Percentiles rank a stretch among this genome's conserved stretches.
phyloP scores from a whole-genome alignment of 2,329 filamentous ascomycete genomes.

The Aspergillus sp. region DNA sequence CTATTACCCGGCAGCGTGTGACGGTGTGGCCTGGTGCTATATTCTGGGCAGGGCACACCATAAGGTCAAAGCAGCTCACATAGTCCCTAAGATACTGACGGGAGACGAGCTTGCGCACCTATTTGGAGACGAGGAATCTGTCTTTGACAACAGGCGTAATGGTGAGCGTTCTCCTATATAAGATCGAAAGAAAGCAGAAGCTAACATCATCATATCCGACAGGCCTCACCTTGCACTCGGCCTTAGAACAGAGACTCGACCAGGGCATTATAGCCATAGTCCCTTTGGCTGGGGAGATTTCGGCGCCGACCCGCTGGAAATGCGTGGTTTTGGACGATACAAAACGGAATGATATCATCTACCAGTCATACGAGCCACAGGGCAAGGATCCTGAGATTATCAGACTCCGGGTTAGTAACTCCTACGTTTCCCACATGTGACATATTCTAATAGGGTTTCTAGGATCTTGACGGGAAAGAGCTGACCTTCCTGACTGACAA shows the following conservation, averaged over 20 bases:
- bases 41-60: neutral
- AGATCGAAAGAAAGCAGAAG: too few species aligned
- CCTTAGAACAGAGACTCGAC: neutral
- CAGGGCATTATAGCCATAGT: neutral
- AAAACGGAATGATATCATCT: neutral
- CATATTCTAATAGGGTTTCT: neutral
- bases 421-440: too few species aligned
- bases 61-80: slow-evolving; percentile 19
- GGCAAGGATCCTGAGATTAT: neutral
- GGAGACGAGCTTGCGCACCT: slow-evolving; percentile 16
- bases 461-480: slow-evolving; percentile 18
- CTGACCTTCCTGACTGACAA: slow-evolving; percentile 17
- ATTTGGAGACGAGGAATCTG: slow-evolving; percentile 17
- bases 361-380: neutral
- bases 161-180: neutral
- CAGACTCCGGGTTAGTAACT: neutral
- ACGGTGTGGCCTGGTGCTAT: neutral
- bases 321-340: neutral
- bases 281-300: neutral
- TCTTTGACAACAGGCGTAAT: slow-evolving; percentile 16
- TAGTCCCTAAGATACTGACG: slow-evolving; percentile 18
- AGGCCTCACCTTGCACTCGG: neutral
- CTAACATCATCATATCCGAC: too few species aligned
- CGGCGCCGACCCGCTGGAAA: neutral
- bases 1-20: too few species aligned